phyloP scores from a whole-genome alignment of 73 alveolate species.

The Tetrahymena thermophila region DNA sequence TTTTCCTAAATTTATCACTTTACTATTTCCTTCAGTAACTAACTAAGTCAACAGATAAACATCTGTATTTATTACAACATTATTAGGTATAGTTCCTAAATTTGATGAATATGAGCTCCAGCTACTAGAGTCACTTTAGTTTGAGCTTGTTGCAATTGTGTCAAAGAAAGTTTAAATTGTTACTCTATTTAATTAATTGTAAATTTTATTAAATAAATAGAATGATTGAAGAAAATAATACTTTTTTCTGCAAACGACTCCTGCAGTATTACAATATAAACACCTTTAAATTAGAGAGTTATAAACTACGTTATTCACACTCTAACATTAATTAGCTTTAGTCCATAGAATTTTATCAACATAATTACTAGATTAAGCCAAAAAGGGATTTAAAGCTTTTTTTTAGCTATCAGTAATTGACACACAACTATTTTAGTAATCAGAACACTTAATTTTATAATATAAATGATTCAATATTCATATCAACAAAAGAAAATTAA shows the following conservation, averaged over 20 bases:
- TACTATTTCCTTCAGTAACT: not conserved
- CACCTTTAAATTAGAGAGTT: not conserved
- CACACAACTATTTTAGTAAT: not conserved
- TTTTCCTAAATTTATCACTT: not conserved
- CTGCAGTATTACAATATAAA: not conserved
- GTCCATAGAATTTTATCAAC: not conserved
- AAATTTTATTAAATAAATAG: not conserved
- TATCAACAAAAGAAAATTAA: not conserved
- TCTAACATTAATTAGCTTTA: not conserved
- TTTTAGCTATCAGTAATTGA: not conserved
- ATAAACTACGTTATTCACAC: not conserved
- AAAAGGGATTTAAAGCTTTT: not conserved
- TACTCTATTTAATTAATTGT: not conserved
- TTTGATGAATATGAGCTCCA: not conserved
- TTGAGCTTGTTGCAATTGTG: not conserved
- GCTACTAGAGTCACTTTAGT: not conserved
- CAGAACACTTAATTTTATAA: not conserved
- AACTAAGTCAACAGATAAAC: not conserved
- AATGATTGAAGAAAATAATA: not conserved
- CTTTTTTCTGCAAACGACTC: not conserved
- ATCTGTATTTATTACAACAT: not conserved
- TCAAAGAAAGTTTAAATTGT: not conserved
- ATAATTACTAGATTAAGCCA: not conserved
- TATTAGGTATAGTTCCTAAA: not conserved
- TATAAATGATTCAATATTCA: not conserved